phyloP scores from a whole-genome alignment of 371 early-diverging fungal genomes.

The Furculomyces boomerangus region DNA sequence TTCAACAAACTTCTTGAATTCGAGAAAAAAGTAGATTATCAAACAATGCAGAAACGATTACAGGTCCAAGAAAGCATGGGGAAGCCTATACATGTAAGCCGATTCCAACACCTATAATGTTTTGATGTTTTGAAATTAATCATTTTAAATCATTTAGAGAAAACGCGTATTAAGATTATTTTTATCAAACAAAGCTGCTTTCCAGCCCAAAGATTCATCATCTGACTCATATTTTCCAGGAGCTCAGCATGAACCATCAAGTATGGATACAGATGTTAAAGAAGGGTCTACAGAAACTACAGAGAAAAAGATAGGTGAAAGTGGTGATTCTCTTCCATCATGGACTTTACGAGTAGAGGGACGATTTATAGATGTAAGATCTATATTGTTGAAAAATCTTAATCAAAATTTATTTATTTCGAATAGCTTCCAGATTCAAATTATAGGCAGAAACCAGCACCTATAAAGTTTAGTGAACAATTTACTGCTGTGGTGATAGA shows the following conservation, averaged over 20 bases:
- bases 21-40: slow-evolving; percentile 75
- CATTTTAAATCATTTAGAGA: slow-evolving; percentile 22
- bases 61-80: slow-evolving; percentile 73
- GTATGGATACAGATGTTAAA: background rate
- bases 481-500: slow-evolving; percentile 63
- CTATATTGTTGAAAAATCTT: background rate
- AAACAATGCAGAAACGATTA: slow-evolving; percentile 69
- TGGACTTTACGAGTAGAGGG: slow-evolving; percentile 93
- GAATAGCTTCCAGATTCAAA: slow-evolving; percentile 30
- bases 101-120: slow-evolving; percentile 19
- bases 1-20: slow-evolving; percentile 68
- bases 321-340: slow-evolving; percentile 31
- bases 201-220: slow-evolving; percentile 33
- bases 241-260: slow-evolving; percentile 23
- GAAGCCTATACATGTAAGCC: slow-evolving; percentile 32
- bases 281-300: slow-evolving; percentile 5
- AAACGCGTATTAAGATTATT: slow-evolving; percentile 75
- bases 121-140: background rate
- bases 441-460: slow-evolving; percentile 34
- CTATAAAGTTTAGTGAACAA: slow-evolving; percentile 71
- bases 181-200: slow-evolving; percentile 65
- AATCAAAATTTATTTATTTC: background rate
- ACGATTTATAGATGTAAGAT: slow-evolving; percentile 47
- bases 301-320: slow-evolving; percentile 6
- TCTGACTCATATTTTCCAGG: slow-evolving; percentile 6